Evolutionary conservation across 345 rosid species (phyloP), one percentile per base, ranked within the genome.

Genomic region (Linum usitatissimum): DNA sequence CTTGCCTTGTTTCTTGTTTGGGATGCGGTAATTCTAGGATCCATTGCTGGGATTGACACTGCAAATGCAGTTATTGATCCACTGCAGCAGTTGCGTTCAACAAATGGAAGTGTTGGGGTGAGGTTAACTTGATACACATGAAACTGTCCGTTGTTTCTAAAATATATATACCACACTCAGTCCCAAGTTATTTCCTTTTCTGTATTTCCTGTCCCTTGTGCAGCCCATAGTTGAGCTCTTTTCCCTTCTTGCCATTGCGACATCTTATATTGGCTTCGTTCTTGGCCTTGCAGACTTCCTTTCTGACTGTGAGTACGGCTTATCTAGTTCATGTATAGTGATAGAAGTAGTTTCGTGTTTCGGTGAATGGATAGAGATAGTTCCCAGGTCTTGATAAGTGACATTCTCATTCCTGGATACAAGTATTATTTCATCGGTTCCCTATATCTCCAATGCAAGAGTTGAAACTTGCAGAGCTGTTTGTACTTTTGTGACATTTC

Each of bases 231-330:
- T 88, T 54, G 95, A 86, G 69, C 80, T 71, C 8, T 91, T 91
- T 79, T 91, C 96, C 20, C 84, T 85, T 56, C 83, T 91, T 49
- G 98, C 96, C 61, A 91, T 88, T 6, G 87, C 92, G 68, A 91
- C 98, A 23, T 88, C 98, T 51, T 91, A 83, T 58, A 85, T 91
- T 3, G 96, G 96, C 63, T 91, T 91, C 57, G 84, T 88, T 70
- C 71, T 88, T 64, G 96, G 96, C 79, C 96, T 91, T 62, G 62
- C 86, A 5, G 98, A 91, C 73, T 91, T 91, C 82, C 75, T 86
- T 63, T 85, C 96, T 18, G 96, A 91, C 73, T 80, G 98, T 91
- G 66, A 86, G 94, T 81, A 30, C 9, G 28, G 64, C 69, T 63
- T 53, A 20, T 40, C 30, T 18, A 18, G 30, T 21, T 57, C 60